These are phyloP conservation scores for Pterulicium gracile DNA, from an alignment of 1,284 basidiomycete genomes.

Conservation along the genomic window DNA sequence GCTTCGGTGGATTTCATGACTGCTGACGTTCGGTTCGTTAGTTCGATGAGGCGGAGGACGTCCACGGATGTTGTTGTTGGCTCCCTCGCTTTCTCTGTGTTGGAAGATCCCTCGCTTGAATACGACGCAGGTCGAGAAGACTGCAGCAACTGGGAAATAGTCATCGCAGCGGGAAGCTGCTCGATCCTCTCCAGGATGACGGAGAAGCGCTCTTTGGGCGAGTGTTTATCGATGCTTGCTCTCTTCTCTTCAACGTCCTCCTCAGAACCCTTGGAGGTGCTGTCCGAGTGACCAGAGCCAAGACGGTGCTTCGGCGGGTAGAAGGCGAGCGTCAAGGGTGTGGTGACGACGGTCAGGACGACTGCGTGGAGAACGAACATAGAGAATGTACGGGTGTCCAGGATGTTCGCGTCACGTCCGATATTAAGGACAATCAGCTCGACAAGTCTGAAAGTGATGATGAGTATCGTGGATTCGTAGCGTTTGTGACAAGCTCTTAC, in stretches of 20 bases:
- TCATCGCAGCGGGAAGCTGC: conserved; percentile 68
- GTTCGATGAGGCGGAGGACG: conserved; percentile 79
- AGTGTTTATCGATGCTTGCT: background rate
- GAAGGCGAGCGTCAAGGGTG: conserved; percentile 67
- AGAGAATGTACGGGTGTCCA: conserved; percentile 62
- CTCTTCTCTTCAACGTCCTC: conserved; percentile 20
- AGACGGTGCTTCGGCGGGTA: conserved; percentile 55
- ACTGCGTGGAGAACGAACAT: conserved; percentile 91
- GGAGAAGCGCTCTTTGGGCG: conserved; percentile 48
- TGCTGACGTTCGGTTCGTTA: conserved; percentile 80
- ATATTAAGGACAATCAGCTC: conserved; percentile 92
- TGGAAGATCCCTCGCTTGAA: background rate
- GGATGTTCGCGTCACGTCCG: conserved; percentile 71
- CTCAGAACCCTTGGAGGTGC: conserved; percentile 13
- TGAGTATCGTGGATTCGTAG: conserved; percentile 5
- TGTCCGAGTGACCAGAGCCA: conserved; percentile 8
- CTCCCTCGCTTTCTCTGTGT: conserved; percentile 12
- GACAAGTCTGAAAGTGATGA: conserved; percentile 41
- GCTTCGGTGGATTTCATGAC: conserved; percentile 75
- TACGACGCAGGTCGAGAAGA: conserved; percentile 14
- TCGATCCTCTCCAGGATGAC: conserved; percentile 84
- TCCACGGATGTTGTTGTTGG: conserved; percentile 46
- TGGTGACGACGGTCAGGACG: conserved; percentile 79
- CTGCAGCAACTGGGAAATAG: conserved; percentile 49
- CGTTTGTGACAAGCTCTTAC: conserved; percentile 25